A percentile compares a stretch with the other conserved stretches of the same genome.
phyloP scores from a whole-genome alignment of 176 grass and related monocot species.

The Carex pumila region DNA sequence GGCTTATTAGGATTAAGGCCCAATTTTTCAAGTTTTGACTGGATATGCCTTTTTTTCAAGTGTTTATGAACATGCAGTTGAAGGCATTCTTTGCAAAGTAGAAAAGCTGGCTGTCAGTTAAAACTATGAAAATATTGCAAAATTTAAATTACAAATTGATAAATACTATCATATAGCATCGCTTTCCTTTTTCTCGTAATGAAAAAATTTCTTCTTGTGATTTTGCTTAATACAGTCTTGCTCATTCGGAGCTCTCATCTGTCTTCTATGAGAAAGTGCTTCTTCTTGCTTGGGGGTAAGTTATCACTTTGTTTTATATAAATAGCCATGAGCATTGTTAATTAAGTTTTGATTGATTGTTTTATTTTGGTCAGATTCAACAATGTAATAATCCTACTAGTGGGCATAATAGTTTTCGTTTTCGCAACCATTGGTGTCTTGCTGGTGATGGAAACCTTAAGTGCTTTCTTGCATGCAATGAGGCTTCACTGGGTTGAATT shows the following conservation, averaged over 20 bases:
- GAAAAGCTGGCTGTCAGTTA: background rate
- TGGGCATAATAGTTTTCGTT: conserved; percentile 54
- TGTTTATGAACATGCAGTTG: background rate
- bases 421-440: conserved; percentile 70
- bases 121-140: background rate
- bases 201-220: background rate
- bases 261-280: conserved; percentile 98
- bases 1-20: background rate
- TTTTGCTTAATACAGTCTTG: conserved; percentile 54
- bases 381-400: conserved; percentile 33
- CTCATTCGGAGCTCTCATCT: conserved; percentile 76
- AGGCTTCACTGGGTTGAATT: conserved; percentile 99
- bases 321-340: background rate
- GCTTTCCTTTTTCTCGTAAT: background rate
- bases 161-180: background rate
- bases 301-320: background rate
- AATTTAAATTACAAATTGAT: background rate
- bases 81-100: background rate
- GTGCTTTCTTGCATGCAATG: conserved; percentile 89
- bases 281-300: conserved; percentile 64
- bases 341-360: background rate
- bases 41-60: background rate
- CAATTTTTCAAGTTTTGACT: background rate
- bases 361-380: conserved; percentile 43
- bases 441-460: conserved; percentile 97